Base-by-base conservation (phyloP, 306 rosid species). In the Trifolium subterraneum region DNA sequence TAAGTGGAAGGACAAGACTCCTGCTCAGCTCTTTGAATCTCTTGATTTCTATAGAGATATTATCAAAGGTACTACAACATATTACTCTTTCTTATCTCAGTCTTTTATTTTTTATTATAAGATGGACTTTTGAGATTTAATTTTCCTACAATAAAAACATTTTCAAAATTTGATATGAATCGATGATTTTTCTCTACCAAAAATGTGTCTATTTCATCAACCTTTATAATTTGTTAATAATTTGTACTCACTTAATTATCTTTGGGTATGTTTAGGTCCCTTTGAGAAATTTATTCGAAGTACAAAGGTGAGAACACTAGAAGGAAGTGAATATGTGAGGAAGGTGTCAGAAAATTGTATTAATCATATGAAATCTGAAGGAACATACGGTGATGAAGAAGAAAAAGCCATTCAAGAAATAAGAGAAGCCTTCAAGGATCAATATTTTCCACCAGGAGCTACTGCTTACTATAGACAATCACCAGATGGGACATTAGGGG, bases 291-390 rank as follows among this genome's bases (percentile, higher is more conserved):
- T 90, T n/a, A 89, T 81, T 2, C 61, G 82, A 52, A 87, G 87
- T 15, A 82, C 90, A 0, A 81, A 80, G 78, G 61, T 91, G 39
- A 64, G 74, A 72, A 85, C 87, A 0, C 39, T 93, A 14, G 62
- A 84, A 3, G 98, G 96, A 47, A 50, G 42, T 14, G 88, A 88
- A 71, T 93, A 86, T 45, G 84, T 85, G 0, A 82, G 81, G 80
- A 93, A 85, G 71, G 93, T 91, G 1, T 38, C 96, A 89, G 92
- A 93, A 68, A 93, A 89, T 38, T 89, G 96, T 23, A 80, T 45
- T 11, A 86, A 77, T 1, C 75, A 76, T 59, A 83, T 90, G 96
- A 89, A 93, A 42, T 70, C 90, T 0, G 39, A 73, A 2, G 96
- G 97, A 10, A 72, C 85, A 14, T 91, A 88, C 5, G 82, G 82